Conservation (phyloP, 768 basidiomycete genomes). For the Tremella mesenterica region DNA sequence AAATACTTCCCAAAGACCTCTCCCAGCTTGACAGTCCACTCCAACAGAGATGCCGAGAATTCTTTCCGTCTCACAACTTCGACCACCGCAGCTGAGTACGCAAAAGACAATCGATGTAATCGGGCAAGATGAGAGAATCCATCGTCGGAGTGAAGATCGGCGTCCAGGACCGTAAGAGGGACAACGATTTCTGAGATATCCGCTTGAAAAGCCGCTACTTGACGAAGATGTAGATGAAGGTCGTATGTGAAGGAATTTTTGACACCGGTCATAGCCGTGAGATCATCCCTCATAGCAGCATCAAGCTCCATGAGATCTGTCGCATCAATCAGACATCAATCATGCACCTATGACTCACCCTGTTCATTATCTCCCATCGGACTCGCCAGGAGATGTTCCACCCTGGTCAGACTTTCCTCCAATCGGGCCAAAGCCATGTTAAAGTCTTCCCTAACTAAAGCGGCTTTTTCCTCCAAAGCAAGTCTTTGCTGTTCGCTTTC, state of each 20-base stretch:
- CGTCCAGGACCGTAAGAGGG: conserved; percentile 57
- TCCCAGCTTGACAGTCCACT: conserved; percentile 67
- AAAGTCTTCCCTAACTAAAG: conserved; percentile 22
- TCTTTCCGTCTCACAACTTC: conserved; percentile 87
- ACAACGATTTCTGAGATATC: conserved; percentile 67
- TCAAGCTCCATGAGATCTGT: conserved; percentile 30
- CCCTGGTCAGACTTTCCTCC: conserved; percentile 20
- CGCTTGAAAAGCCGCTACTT: conserved; percentile 71
- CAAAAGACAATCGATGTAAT: conserved; percentile 79
- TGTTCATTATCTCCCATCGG: conserved; percentile 13
- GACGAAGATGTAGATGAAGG: conserved; percentile 56
- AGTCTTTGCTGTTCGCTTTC: conserved; percentile 1
- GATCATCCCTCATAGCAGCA: conserved; percentile 33
- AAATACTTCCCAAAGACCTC: conserved; percentile 81
- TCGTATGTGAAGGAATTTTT: conserved; percentile 47
- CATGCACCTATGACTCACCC: conserved; percentile 9
- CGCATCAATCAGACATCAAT: neutral
- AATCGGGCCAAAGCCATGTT: conserved; percentile 20
- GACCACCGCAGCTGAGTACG: conserved; percentile 80
- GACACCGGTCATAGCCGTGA: conserved; percentile 28
- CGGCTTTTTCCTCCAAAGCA: conserved; percentile 12
- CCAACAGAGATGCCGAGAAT: conserved; percentile 78
- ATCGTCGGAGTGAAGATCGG: conserved; percentile 55
- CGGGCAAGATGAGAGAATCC: conserved; percentile 86
- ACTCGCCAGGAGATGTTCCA: conserved; percentile 12